These are phyloP conservation scores for Abrus precatorius DNA, from an alignment of 306 rosid genomes.

Conservation along the genomic window DNA sequence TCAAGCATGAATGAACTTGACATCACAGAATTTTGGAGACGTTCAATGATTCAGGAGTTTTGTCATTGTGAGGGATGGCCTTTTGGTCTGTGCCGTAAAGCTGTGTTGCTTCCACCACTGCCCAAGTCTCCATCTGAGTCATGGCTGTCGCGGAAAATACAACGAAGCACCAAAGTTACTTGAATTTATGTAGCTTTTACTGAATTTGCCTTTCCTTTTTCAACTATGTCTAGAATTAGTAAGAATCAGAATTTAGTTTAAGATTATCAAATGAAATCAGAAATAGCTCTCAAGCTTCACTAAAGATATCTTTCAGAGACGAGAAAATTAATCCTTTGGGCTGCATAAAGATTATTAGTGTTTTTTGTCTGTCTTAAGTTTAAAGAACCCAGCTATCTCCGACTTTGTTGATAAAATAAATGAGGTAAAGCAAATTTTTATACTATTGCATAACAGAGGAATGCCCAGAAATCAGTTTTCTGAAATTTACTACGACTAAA, in stretches of 20 bases:
- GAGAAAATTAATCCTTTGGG: too few relatives aligned
- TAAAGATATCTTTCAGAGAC: too few relatives aligned
- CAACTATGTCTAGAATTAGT: conserved; percentile 23
- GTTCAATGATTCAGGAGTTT: conserved; percentile 72
- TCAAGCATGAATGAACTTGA: conserved; percentile 74
- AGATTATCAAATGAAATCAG: conserved; percentile 46
- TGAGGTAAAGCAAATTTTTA: neutral
- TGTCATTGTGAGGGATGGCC: conserved; percentile 98
- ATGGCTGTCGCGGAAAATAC: conserved; percentile 79
- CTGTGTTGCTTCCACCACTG: conserved; percentile 90
- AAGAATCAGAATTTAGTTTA: conserved; percentile 13
- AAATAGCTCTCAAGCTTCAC: conserved; percentile 13
- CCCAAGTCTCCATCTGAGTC: conserved; percentile 86
- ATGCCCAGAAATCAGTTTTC: neutral
- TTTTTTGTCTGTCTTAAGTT: too few relatives aligned
- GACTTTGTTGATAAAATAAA: too few relatives aligned
- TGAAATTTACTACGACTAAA: neutral
- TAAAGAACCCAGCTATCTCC: too few relatives aligned
- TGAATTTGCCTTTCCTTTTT: conserved; percentile 1
- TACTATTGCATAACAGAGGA: neutral
- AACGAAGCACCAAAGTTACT: conserved; percentile 41
- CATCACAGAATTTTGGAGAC: conserved; percentile 58
- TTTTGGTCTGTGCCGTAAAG: conserved; percentile 85
- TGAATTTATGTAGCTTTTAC: conserved; percentile 20
- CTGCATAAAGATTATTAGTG: too few relatives aligned